phyloP scores from a whole-genome alignment of 768 basidiomycete species.

The Suillus ampliporus region DNA sequence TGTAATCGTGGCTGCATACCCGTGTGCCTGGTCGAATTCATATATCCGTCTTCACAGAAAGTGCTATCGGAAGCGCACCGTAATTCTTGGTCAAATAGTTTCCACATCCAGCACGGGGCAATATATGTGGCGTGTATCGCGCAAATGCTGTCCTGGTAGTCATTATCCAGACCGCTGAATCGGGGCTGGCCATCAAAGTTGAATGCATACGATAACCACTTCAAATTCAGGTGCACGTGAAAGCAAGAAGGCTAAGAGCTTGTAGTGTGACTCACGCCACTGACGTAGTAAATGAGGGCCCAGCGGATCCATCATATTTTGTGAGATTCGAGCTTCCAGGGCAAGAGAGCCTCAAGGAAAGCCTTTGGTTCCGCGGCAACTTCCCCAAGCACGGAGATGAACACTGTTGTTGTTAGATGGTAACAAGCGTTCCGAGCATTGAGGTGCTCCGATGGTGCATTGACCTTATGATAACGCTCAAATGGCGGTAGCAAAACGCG shows the following conservation, averaged over 20 bases:
- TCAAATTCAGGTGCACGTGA: not conserved
- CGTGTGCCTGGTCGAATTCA: constrained; percentile 42
- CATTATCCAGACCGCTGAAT: constrained; percentile 15
- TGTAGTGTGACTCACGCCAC: not conserved
- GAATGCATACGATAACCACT: not conserved
- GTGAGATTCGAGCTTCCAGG: not conserved
- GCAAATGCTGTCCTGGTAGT: constrained; percentile 9
- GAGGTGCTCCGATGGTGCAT: constrained; percentile 2
- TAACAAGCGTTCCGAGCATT: constrained; percentile 6
- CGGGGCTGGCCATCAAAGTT: not conserved
- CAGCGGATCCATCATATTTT: not conserved
- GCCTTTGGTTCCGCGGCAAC: not conserved
- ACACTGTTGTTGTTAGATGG: not conserved
- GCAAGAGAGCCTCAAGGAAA: not conserved
- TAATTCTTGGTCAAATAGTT: constrained; percentile 10
- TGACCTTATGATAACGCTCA: constrained; percentile 6
- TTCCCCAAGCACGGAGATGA: constrained; percentile 4
- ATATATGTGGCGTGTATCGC: constrained; percentile 8
- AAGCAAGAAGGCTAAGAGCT: constrained; percentile 1
- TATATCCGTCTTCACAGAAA: constrained; percentile 40
- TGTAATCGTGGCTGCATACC: constrained; percentile 34
- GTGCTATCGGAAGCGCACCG: constrained; percentile 27
- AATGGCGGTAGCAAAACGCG: constrained; percentile 5
- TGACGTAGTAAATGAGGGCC: not conserved
- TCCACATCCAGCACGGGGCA: constrained; percentile 15